phyloP scores from a whole-genome alignment of 1,284 basidiomycete genomes.

The Microbotryum saponariae region DNA sequence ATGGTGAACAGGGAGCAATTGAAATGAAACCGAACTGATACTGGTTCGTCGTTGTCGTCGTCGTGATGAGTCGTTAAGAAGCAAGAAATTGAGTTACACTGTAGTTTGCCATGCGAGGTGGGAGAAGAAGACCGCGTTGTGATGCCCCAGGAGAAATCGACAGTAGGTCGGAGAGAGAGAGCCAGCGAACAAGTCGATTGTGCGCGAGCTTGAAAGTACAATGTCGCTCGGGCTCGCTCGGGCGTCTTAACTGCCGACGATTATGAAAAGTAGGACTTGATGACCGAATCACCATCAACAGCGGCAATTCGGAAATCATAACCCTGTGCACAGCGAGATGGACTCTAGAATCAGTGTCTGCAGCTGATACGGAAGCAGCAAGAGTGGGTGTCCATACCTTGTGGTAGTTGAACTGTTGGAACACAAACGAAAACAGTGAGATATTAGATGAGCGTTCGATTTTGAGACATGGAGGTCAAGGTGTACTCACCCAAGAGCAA shows the following conservation, averaged over 20 bases:
- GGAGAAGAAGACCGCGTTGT: not conserved
- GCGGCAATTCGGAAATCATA: conserved; percentile 34
- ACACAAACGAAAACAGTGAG: not conserved
- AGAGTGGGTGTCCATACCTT: conserved; percentile 10
- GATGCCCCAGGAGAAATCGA: not conserved
- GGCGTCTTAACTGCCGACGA: not conserved
- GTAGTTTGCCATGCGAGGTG: not conserved
- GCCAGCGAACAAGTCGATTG: not conserved
- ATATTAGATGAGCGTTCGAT: not conserved
- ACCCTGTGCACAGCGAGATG: conserved; percentile 6
- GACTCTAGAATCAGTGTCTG: not conserved
- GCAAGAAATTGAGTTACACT: not conserved
- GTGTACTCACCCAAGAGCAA: conserved; percentile 39
- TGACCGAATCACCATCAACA: conserved; percentile 16
- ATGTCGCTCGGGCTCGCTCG: not conserved
- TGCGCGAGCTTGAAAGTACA: not conserved
- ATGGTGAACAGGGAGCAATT: too few species aligned
- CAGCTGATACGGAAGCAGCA: not conserved
- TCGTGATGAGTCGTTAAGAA: not conserved
- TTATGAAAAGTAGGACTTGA: conserved; percentile 26
- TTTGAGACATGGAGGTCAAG: conserved; percentile 5
- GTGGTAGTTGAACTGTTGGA: conserved; percentile 1
- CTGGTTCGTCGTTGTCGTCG: too few species aligned
- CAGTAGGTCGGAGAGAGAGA: not conserved
- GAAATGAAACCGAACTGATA: too few species aligned